These are phyloP conservation scores for Lachnellula occidentalis DNA, from an alignment of 2,329 filamentous ascomycete genomes.

Conservation along the genomic window DNA sequence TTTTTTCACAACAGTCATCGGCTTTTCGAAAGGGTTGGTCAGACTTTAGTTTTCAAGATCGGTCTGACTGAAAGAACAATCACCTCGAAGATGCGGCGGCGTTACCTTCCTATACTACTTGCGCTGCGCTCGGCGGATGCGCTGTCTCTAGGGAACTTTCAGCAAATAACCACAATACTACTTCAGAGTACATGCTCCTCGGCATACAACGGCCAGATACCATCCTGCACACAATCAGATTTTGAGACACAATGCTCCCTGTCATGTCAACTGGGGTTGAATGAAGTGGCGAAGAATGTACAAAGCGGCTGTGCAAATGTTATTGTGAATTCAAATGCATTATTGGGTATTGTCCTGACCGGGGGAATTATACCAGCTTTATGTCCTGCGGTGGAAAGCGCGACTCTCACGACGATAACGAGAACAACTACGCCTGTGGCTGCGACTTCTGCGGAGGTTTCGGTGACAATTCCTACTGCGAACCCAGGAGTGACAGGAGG, in stretches of 20 bases:
- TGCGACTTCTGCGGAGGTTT: neutral
- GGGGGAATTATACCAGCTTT: slow-evolving; percentile 27
- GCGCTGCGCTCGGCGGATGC: slow-evolving; percentile 20
- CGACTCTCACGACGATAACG: slow-evolving; percentile 7
- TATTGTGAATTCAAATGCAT: slow-evolving; percentile 18
- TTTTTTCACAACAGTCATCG: slow-evolving; percentile 14
- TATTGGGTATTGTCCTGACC: slow-evolving; percentile 28
- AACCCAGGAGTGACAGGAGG: slow-evolving; percentile 5
- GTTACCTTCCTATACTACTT: slow-evolving; percentile 10
- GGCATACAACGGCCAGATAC: slow-evolving; percentile 26
- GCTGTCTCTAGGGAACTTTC: slow-evolving; percentile 29
- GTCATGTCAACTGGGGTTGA: slow-evolving; percentile 21
- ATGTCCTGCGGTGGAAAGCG: slow-evolving; percentile 18
- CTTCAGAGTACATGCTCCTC: slow-evolving; percentile 24
- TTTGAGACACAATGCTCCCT: slow-evolving; percentile 27
- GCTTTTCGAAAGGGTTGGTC: slow-evolving; percentile 7
- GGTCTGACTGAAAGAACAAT: neutral
- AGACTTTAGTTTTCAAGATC: neutral
- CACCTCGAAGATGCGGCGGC: slow-evolving; percentile 20
- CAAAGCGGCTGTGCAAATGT: slow-evolving; percentile 17
- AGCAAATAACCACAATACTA: slow-evolving; percentile 20
- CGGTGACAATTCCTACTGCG: slow-evolving; percentile 9
- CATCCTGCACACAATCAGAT: slow-evolving; percentile 22
- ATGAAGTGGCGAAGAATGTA: slow-evolving; percentile 16
- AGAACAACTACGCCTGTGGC: neutral